Base-by-base conservation (phyloP, 192 early-diverging fungal genomes). In the Spinellus fusiger region DNA sequence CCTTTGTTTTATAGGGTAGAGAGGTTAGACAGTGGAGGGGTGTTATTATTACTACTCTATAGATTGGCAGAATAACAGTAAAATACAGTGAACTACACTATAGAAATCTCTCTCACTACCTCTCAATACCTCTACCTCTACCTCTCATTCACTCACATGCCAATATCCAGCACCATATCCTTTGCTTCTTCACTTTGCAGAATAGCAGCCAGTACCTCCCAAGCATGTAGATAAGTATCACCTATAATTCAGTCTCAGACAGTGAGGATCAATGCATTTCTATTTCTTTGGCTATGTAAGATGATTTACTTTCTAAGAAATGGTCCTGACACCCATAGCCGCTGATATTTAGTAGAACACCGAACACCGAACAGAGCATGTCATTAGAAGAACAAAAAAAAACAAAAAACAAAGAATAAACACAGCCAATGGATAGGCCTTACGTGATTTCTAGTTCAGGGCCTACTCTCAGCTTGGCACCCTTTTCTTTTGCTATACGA, bases 311-410 rank as follows among this genome's bases (percentile, higher is more conserved):
- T 83, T 99, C 97, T 31, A 94, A 74, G 70, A 98, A 98, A 59
- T 99, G 97, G 73, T 99, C 97, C 56, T 92, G 87, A 81, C 97
- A 99, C 12, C 95, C 95, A 70, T 99, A 99, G 25, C 97, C 97
- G 4, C 86, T 87, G n/a, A n/a, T n/a, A n/a, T n/a, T 58, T 62
- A 28, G 22, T 10, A 22, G 34, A 12, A 13, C 16, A 50, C 37
- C 4, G 18, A 16, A 34, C n/a, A 37, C 52, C 32, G 37, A 29
- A 20, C 22, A 27, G n/a, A 38, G 4, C 53, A 12, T 44, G 10
- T n/a, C n/a, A n/a, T n/a, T n/a, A 44, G 18, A 2, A 12, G 18
- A 12, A 44, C 40, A 10, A 44, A 3, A 10, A 44, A 44, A 13
- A 37, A 10, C 37, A 26, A 31, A 40, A 26, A 13, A 54, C 8